phyloP scores from a whole-genome alignment of 352 stramenopile species.

The Phytophthora nicotianae region DNA sequence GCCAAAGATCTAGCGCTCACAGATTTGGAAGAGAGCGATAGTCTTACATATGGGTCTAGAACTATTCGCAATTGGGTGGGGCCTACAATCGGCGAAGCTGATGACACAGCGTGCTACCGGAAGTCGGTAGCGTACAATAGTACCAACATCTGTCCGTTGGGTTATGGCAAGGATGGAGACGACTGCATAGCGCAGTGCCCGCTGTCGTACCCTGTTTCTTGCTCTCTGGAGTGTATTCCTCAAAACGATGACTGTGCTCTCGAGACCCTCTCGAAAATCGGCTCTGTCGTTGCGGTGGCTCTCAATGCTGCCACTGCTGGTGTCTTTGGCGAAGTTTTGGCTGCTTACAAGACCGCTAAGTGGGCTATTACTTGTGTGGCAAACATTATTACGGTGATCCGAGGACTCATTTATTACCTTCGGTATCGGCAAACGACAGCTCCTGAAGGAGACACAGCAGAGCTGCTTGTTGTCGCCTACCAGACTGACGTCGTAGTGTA shows the following conservation, averaged over 20 bases:
- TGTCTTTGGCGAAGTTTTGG: constrained; percentile 14
- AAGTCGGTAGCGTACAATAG: constrained; percentile 12
- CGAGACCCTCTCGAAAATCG: constrained; percentile 18
- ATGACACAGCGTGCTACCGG: constrained; percentile 16
- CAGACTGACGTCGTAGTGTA: constrained; percentile 52
- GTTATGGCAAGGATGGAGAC: constrained; percentile 48
- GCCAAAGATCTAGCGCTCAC: no score
- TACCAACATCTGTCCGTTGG: constrained; percentile 14
- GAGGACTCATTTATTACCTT: constrained; percentile 46
- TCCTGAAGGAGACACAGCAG: constrained; percentile 42
- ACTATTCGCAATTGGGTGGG: constrained; percentile 27
- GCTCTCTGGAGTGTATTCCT: constrained; percentile 38
- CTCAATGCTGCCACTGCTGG: constrained; percentile 23
- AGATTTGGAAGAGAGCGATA: no score
- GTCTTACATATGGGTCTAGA: no score
- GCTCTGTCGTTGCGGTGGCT: constrained; percentile 15
- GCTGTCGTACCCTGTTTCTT: constrained; percentile 57
- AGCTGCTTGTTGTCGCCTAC: constrained; percentile 43
- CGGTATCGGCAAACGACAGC: constrained; percentile 34
- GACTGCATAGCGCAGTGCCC: constrained; percentile 68
- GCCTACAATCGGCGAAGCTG: constrained; percentile 19
- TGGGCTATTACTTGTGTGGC: constrained; percentile 47
- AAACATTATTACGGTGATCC: constrained; percentile 40
- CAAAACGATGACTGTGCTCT: constrained; percentile 25
- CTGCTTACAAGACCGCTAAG: constrained; percentile 29